Evolutionary conservation across 805 yeast species (phyloP).

Genomic region (Yarrowia deformans): DNA sequence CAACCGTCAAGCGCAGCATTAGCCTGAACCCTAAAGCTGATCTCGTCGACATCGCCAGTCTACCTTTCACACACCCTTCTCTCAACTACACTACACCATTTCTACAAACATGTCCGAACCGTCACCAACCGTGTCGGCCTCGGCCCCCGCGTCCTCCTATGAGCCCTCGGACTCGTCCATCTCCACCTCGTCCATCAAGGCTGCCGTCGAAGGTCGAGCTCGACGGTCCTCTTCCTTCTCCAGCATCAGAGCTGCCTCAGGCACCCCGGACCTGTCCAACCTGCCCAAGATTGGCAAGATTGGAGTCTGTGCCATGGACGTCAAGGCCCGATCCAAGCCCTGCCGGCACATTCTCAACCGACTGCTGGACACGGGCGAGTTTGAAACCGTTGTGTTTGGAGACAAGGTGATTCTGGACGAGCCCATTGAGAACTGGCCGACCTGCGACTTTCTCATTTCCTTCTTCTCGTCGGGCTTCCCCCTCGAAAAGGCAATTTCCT

Average conservation of each 20-base stretch:
- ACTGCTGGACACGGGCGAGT: constrained; percentile 90
- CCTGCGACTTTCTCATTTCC: constrained; percentile 92
- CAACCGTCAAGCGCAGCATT: constrained; percentile 15
- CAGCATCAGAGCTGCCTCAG: constrained; percentile 30
- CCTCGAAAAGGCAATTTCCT: constrained; percentile 89
- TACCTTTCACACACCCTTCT: background rate
- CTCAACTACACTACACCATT: background rate
- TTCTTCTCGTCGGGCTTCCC: constrained; percentile 98
- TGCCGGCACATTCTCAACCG: constrained; percentile 89
- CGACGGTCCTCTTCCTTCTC: constrained; percentile 31
- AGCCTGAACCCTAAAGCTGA: constrained; percentile 19
- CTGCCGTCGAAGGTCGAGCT: constrained; percentile 22
- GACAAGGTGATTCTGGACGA: constrained; percentile 97
- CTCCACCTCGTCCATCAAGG: constrained; percentile 31
- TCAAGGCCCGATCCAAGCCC: constrained; percentile 94
- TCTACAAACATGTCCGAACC: constrained; percentile 4
- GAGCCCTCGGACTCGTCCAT: constrained; percentile 30
- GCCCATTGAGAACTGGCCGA: constrained; percentile 95
- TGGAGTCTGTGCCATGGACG: constrained; percentile 99
- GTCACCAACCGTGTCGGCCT: constrained; percentile 15
- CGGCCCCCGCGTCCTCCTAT: constrained; percentile 30
- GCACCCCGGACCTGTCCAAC: constrained; percentile 33
- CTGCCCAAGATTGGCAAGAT: constrained; percentile 74
- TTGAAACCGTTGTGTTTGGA: constrained; percentile 95
- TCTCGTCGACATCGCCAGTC: constrained; percentile 21